Base-by-base conservation (phyloP, 495 filamentous ascomycete genomes). In the Collariella sp. region DNA sequence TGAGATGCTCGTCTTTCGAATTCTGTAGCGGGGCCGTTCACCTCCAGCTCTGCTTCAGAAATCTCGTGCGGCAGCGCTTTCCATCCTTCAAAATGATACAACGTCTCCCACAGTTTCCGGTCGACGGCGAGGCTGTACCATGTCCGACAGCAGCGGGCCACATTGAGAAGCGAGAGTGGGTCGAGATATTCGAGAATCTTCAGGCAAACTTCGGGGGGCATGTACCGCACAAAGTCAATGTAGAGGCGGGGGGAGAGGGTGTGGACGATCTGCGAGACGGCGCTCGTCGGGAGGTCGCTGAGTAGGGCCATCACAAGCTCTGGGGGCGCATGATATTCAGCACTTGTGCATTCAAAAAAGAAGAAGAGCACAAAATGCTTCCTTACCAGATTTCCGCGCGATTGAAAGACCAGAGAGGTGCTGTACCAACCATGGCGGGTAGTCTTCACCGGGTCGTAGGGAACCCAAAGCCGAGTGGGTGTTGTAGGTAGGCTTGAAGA, bases 31-130 rank as follows among this genome's bases (percentile, higher is more conserved):
- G 54, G 54, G 22, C 60, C 62, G 40, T 71, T 80, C 60, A 67
- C 68, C 51, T 79, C 73, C 50, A 78, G 75, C 61, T 96, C 91
- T 61, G 83, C 91, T 15, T 67, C 64, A 16, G 70, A 64, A 19
- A 96, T 78, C 56, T 89, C 86, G 15, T 75, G 70, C 13, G 70
- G 68, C 57, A 89, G 80, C 5, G 86, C 77, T 38, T 80, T 81
- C 87, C 91, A 98, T 5, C 94, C 94, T 71, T 96, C 89, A 11
- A 77, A 65, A 31, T 82, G 76, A 63, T 94, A 97, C 1, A 94
- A 70, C 9, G 81, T 76, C 63, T 83, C 81, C 94, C 94, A 98
- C 7, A 98, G 76, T 50, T 85, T 84, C 33, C 86, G 79, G 63
- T 97, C 91, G 36, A 86, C 63, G n/a, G 90, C 85, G 11, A 91